Evolutionary conservation across 495 filamentous ascomycete genomes (phyloP).

Genomic region (Zalerion maritima): DNA sequence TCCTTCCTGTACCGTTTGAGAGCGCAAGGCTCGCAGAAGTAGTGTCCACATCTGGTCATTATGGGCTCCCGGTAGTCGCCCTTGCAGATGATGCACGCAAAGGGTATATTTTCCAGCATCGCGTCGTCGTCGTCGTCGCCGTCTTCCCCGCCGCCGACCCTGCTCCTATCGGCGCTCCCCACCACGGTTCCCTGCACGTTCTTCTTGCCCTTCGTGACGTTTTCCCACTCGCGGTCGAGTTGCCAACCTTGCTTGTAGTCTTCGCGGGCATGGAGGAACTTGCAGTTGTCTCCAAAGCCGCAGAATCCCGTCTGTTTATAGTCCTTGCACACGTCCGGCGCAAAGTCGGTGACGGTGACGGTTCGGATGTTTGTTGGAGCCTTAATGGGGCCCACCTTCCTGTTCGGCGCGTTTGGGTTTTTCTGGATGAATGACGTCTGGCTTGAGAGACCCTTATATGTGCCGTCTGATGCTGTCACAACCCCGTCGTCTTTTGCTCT

Average conservation of each 20-base stretch:
- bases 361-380: slow-evolving; percentile 83
- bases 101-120: slow-evolving; percentile 75
- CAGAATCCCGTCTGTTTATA: slow-evolving; percentile 82
- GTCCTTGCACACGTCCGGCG: slow-evolving; percentile 92
- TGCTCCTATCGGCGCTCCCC: slow-evolving; percentile 40
- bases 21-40: slow-evolving; percentile 87
- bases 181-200: slow-evolving; percentile 46
- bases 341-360: slow-evolving; percentile 79
- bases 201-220: slow-evolving; percentile 59
- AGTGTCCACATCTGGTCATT: slow-evolving; percentile 83
- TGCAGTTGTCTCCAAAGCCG: slow-evolving; percentile 71
- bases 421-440: slow-evolving; percentile 64
- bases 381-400: slow-evolving; percentile 71
- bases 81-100: slow-evolving; percentile 88
- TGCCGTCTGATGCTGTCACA: no score
- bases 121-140: slow-evolving; percentile 61
- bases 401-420: slow-evolving; percentile 61
- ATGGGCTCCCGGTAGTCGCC: slow-evolving; percentile 69
- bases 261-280: slow-evolving; percentile 74
- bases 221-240: slow-evolving; percentile 87
- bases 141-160: slow-evolving; percentile 27
- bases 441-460: slow-evolving; percentile 61
- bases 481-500: no score
- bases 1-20: slow-evolving; percentile 64
- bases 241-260: slow-evolving; percentile 94